Percentiles rank a stretch among this genome's conserved stretches.
These are phyloP conservation scores for Cydonia oblonga DNA, from an alignment of 331 rosid genomes.

Conservation along the genomic window DNA sequence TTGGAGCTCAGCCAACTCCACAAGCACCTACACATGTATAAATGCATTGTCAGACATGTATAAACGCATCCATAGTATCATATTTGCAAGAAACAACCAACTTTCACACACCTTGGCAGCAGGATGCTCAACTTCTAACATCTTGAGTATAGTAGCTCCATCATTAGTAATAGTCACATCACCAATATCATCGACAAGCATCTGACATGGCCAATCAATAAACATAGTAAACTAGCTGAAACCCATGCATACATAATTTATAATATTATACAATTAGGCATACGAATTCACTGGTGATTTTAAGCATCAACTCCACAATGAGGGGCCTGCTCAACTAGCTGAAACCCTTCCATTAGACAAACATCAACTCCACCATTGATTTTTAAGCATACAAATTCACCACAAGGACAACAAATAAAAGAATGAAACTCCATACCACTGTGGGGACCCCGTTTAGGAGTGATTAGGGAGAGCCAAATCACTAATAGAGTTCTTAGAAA, in stretches of 20 bases:
- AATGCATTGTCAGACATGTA: not conserved
- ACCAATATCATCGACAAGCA: slow-evolving; percentile 95
- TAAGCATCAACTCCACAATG: not conserved
- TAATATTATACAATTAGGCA: not conserved
- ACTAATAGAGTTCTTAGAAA: not conserved
- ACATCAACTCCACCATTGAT: not conserved
- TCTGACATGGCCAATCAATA: slow-evolving; percentile 30
- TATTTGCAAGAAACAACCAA: not conserved
- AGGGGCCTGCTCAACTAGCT: not conserved
- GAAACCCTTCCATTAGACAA: not conserved
- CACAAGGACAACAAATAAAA: not conserved
- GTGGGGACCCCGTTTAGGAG: not conserved
- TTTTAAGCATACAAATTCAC: not conserved
- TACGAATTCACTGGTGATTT: not conserved
- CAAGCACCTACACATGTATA: slow-evolving; percentile 49
- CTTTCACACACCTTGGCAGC: slow-evolving; percentile 67
- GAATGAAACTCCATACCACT: not conserved
- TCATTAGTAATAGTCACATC: slow-evolving; percentile 93
- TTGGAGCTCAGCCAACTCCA: slow-evolving; percentile 92
- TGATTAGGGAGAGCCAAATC: not conserved
- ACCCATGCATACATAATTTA: not conserved
- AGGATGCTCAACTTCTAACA: slow-evolving; percentile 97
- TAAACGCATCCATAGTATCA: not conserved
- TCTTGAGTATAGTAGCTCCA: slow-evolving; percentile 95
- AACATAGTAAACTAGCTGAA: not conserved